Conservation (phyloP, 495 filamentous ascomycete genomes). For the Talaromyces ruber region DNA sequence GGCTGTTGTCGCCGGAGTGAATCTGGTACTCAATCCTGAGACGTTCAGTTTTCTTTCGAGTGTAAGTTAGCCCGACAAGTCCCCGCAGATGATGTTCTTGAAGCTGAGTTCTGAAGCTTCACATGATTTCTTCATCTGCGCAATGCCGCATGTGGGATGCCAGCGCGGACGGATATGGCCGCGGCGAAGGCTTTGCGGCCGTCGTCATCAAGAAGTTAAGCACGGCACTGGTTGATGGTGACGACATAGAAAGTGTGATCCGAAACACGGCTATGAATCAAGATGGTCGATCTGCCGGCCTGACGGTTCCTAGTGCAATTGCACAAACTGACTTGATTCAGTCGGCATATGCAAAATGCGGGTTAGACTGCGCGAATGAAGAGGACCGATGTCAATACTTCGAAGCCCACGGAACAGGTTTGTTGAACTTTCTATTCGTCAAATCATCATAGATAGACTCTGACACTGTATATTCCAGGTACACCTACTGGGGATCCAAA, state of each 20-base stretch:
- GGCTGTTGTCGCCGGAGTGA: conserved; percentile 19
- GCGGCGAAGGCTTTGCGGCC: conserved; percentile 26
- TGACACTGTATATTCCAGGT: conserved; percentile 9
- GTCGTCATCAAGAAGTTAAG: conserved; percentile 21
- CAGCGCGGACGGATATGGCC: conserved; percentile 25
- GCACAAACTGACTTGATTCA: conserved; percentile 27
- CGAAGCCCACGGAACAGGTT: conserved; percentile 31
- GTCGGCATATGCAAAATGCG: conserved; percentile 21
- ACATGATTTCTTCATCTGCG: conserved; percentile 18
- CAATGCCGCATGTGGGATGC: conserved; percentile 23
- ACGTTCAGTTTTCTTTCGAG: conserved; percentile 9
- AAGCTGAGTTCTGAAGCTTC: conserved; percentile 6
- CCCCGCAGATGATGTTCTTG: conserved; percentile 9
- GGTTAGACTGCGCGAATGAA: conserved; percentile 18
- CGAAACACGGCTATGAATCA: conserved; percentile 26
- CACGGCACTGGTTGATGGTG: conserved; percentile 18
- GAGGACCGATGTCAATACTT: conserved; percentile 28
- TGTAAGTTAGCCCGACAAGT: conserved; percentile 1
- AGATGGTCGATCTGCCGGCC: conserved; percentile 27
- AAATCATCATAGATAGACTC: not conserved
- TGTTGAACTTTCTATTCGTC: not conserved
- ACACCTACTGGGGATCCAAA: conserved; percentile 33
- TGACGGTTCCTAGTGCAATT: conserved; percentile 25
- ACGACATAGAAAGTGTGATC: conserved; percentile 31
- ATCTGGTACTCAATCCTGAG: conserved; percentile 20